phyloP scores from a whole-genome alignment of 1,139 yeast genomes.

The Blastobotrys arbuscula region DNA sequence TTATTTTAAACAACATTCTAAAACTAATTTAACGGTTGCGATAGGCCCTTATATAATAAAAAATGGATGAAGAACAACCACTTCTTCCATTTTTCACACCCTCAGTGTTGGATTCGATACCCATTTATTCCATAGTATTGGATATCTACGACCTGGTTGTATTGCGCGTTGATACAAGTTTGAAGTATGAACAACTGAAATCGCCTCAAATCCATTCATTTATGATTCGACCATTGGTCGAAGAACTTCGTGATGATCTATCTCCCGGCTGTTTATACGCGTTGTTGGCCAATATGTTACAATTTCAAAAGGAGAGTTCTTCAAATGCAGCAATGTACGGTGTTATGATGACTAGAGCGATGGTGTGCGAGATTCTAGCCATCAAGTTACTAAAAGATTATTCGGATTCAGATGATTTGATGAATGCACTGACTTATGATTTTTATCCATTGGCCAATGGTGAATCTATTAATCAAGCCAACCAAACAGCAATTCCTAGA shows the following conservation, averaged over 20 bases:
- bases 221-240: slow-evolving; percentile 46
- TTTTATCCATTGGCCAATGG: slow-evolving; percentile 38
- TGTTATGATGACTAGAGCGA: slow-evolving; percentile 47
- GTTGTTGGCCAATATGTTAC: slow-evolving; percentile 35
- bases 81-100: slow-evolving; percentile 27
- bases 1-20: no score
- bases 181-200: slow-evolving; percentile 52
- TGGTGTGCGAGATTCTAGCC: slow-evolving; percentile 52
- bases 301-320: slow-evolving; percentile 45
- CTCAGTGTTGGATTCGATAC: slow-evolving; percentile 31
- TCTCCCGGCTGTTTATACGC: slow-evolving; percentile 35
- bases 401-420: slow-evolving; percentile 37
- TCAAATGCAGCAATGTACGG: slow-evolving; percentile 47
- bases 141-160: slow-evolving; percentile 30
- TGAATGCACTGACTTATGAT: slow-evolving; percentile 40
- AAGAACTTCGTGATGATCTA: slow-evolving; percentile 25
- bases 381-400: slow-evolving; percentile 49
- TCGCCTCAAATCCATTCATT: slow-evolving; percentile 50
- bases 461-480: slow-evolving; percentile 13
- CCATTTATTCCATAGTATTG: slow-evolving; percentile 31
- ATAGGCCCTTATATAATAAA: no score
- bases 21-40: no score
- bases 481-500: slow-evolving; percentile 33
- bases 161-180: slow-evolving; percentile 40
- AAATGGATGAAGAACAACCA: slow-evolving; percentile 16